Conservation (phyloP, 257 asterid species). For the Anisodus acutangulus region DNA sequence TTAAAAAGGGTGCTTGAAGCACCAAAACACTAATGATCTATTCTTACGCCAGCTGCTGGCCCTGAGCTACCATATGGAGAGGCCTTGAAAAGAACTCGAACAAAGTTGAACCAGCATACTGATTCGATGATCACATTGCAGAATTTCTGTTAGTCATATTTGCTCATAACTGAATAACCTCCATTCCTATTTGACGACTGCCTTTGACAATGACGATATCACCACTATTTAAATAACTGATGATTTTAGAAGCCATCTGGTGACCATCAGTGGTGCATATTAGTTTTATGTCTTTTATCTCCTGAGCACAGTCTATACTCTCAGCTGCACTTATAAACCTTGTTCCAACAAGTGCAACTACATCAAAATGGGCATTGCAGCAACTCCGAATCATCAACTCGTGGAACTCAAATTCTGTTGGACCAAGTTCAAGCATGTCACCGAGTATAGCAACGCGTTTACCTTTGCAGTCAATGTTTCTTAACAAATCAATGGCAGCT, state of each 20-base stretch:
- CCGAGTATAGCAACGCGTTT: constrained; percentile 50
- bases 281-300: constrained; percentile 35
- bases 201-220: constrained; percentile 48
- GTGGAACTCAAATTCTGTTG: constrained; percentile 40
- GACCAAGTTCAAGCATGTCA: constrained; percentile 56
- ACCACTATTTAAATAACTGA: constrained; percentile 16
- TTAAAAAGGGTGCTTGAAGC: neutral
- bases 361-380: constrained; percentile 31
- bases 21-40: neutral
- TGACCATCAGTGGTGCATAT: constrained; percentile 30
- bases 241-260: constrained; percentile 24
- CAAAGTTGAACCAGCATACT: neutral
- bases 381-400: constrained; percentile 40
- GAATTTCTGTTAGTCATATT: neutral
- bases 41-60: neutral
- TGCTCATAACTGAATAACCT: constrained; percentile 26
- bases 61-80: neutral
- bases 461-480: constrained; percentile 38
- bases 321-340: constrained; percentile 42
- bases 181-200: constrained; percentile 47
- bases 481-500: constrained; percentile 42
- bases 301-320: constrained; percentile 21
- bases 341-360: constrained; percentile 39
- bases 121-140: neutral
- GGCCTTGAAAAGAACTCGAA: neutral